These are phyloP conservation scores for Apiospora koreana DNA, from an alignment of 2,329 filamentous ascomycete genomes.

Conservation along the genomic window DNA sequence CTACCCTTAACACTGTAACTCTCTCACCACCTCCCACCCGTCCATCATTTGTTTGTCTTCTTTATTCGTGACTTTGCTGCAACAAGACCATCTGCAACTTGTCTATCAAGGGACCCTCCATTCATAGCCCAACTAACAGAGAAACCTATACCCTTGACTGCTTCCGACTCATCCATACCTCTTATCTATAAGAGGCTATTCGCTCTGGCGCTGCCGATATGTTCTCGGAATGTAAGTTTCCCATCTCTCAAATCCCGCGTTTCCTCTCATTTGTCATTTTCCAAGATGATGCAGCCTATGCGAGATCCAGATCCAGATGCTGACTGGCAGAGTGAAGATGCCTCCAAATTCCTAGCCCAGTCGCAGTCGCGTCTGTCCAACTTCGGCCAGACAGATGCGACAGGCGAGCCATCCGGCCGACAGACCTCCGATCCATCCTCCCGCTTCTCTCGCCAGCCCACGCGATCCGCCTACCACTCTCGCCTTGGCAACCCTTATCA, in stretches of 20 bases:
- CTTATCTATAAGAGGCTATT: conserved; percentile 10
- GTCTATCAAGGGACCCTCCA: background rate
- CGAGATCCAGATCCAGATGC: conserved; percentile 15
- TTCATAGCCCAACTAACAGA: background rate
- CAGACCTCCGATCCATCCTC: conserved; percentile 30
- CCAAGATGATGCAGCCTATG: background rate
- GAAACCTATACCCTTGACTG: conserved; percentile 15
- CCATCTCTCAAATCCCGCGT: background rate
- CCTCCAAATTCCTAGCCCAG: conserved; percentile 93
- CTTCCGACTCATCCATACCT: conserved; percentile 11
- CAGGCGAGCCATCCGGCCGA: conserved; percentile 37
- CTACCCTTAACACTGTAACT: background rate
- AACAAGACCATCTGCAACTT: background rate
- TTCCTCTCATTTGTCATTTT: background rate
- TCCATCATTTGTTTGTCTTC: background rate
- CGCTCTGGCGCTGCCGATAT: conserved; percentile 43
- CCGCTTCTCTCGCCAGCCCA: conserved; percentile 31
- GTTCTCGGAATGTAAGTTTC: conserved; percentile 88
- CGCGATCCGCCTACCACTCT: conserved; percentile 31
- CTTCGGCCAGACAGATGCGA: conserved; percentile 63
- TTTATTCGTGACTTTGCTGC: conserved; percentile 5
- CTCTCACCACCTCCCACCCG: background rate
- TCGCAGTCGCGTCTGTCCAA: conserved; percentile 86
- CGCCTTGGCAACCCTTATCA: conserved; percentile 75
- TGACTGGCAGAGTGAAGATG: conserved; percentile 61